Evolutionary conservation across 345 rosid genomes (phyloP).

Genomic region (Arabis hirsuta): DNA sequence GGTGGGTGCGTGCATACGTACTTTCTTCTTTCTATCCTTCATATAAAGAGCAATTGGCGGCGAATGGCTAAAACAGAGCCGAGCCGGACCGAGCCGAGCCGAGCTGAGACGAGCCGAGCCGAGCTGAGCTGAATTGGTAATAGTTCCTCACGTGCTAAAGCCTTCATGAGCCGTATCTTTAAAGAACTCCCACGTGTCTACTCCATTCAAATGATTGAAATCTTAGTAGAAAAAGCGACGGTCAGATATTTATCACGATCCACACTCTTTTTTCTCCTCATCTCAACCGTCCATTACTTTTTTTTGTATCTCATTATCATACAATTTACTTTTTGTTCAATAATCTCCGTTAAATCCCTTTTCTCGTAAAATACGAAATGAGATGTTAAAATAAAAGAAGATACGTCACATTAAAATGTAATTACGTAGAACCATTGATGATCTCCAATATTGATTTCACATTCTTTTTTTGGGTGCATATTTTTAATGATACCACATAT

Average conservation of each 20-base stretch:
- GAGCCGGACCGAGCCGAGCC: no score
- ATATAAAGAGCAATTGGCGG: slow-evolving; percentile 5
- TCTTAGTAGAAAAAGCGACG: slow-evolving; percentile 29
- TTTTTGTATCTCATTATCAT: slow-evolving; percentile 29
- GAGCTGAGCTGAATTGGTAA: slow-evolving; percentile 22
- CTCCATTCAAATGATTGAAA: slow-evolving; percentile 1
- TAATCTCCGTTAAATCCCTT: not conserved
- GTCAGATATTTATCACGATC: slow-evolving; percentile 27
- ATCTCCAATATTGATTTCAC: slow-evolving; percentile 16
- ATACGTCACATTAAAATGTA: not conserved
- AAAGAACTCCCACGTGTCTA: slow-evolving; percentile 28
- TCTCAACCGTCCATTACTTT: slow-evolving; percentile 41
- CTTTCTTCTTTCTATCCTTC: no score
- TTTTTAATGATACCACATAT: slow-evolving; percentile 5
- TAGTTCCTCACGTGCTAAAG: slow-evolving; percentile 16
- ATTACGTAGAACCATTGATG: slow-evolving; percentile 8
- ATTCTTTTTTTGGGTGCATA: slow-evolving; percentile 11
- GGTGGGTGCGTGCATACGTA: no score
- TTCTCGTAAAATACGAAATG: not conserved
- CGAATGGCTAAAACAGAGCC: slow-evolving; percentile 11
- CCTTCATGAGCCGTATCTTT: slow-evolving; percentile 18
- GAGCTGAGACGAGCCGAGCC: not conserved
- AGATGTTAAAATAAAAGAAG: no score
- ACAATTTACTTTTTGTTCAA: slow-evolving; percentile 8
- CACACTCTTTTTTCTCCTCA: slow-evolving; percentile 20